These are phyloP conservation scores for Fistulina hepatica DNA, from an alignment of 1,284 basidiomycete genomes.

Conservation along the genomic window DNA sequence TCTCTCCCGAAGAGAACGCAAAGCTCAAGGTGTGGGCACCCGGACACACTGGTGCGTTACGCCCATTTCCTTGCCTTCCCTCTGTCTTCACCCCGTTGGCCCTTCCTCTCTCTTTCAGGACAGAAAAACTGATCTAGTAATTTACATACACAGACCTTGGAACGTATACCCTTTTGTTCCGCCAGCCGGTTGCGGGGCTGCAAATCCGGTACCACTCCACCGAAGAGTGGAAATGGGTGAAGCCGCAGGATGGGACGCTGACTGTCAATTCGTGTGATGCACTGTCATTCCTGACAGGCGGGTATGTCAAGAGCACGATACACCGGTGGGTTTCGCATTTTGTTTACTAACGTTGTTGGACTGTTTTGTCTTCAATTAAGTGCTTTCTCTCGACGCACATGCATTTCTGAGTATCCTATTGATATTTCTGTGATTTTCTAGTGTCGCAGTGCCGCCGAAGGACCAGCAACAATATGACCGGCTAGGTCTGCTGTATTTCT, in stretches of 20 bases:
- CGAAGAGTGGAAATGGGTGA: conserved; percentile 37
- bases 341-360: too few species aligned
- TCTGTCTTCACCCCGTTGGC: too few species aligned
- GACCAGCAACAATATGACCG: conserved; percentile 26
- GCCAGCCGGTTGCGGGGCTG: conserved; percentile 35
- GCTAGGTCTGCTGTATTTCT: conserved; percentile 19
- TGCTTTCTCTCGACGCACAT: too few species aligned
- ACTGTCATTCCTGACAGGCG: conserved; percentile 39
- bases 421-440: not conserved
- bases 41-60: conserved; percentile 37
- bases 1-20: conserved; percentile 32
- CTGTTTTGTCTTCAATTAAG: too few species aligned
- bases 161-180: conserved; percentile 34
- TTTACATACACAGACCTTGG: conserved; percentile 30
- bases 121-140: too few species aligned
- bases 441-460: conserved; percentile 12
- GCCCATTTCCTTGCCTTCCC: too few species aligned
- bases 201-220: conserved; percentile 29
- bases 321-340: conserved; percentile 25
- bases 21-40: conserved; percentile 31
- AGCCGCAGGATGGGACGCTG: conserved; percentile 35
- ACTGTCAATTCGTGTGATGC: conserved; percentile 46
- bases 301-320: conserved; percentile 42
- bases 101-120: too few species aligned
- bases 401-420: too few species aligned